These are phyloP conservation scores for Aphanomyces invadans DNA, from an alignment of 352 stramenopile genomes.

Conservation along the genomic window DNA sequence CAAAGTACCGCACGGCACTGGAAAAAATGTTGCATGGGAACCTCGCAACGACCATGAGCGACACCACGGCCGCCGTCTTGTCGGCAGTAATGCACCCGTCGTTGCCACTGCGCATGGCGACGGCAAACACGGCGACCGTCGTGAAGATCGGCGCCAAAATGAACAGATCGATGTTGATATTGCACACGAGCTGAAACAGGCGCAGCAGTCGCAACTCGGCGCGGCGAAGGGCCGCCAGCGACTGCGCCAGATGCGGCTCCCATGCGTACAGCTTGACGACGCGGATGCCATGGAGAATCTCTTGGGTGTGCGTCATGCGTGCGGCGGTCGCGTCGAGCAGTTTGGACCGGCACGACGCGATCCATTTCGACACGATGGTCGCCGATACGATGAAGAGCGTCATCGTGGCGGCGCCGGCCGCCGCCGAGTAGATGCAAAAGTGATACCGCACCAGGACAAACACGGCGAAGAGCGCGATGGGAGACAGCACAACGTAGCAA, in stretches of 20 bases:
- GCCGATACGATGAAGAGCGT: background rate
- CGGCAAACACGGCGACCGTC: constrained; percentile 35
- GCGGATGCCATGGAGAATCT: constrained; percentile 86
- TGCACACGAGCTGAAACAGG: constrained; percentile 48
- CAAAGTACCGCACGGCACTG: background rate
- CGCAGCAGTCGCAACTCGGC: constrained; percentile 44
- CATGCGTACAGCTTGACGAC: constrained; percentile 74
- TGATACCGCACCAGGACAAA: constrained; percentile 40
- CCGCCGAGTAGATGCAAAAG: constrained; percentile 27
- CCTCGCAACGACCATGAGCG: constrained; percentile 44
- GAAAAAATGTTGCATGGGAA: constrained; percentile 36
- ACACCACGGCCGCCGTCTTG: constrained; percentile 46
- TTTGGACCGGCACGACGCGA: constrained; percentile 27
- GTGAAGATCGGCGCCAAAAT: constrained; percentile 45
- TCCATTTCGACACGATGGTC: background rate
- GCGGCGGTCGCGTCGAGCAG: constrained; percentile 42
- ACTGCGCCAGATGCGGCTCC: constrained; percentile 47
- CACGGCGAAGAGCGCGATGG: constrained; percentile 38
- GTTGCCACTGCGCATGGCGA: constrained; percentile 48
- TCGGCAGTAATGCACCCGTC: constrained; percentile 37
- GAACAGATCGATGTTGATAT: constrained; percentile 53
- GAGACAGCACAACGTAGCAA: constrained; percentile 42
- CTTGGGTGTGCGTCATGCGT: constrained; percentile 91
- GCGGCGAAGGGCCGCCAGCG: constrained; percentile 40
- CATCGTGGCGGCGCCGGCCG: constrained; percentile 9